Evolutionary conservation across 208 protist genomes (phyloP), one percentile per base, ranked within the genome.

Genomic region (Wallacemonas collosoma): DNA sequence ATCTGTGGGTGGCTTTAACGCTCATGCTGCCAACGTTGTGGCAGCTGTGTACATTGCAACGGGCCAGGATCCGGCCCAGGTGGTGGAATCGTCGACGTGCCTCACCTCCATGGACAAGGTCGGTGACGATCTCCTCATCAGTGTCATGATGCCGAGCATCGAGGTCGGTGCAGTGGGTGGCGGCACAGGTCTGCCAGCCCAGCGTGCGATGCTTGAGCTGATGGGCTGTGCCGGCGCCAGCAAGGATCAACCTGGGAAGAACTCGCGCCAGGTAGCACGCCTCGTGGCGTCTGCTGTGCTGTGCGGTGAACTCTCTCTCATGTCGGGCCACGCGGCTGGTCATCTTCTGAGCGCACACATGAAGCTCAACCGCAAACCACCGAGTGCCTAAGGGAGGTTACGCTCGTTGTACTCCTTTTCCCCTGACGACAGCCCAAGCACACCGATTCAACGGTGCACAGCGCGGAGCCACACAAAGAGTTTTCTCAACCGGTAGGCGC

Each of bases 161-260:
- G 99, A 99, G 81, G 98, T 99, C 39, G 99, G 98, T 54, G 98
- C 97, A 11, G 95, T 99, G 43, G 99, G 99, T 57, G 99, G 99
- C 53, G 99, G 99, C 44, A 99, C 98, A 5, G 79, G 88, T 26
- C 84, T 99, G 8, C 75, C 83, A 3, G 88, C 97, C 3, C 98
- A 99, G 88, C 57, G 79, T 6, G 89, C 95, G 0, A 94, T 97
- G 73, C 87, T 99, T n/a, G 87, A 98, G 47, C 66, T 99, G 41
- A 86, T 99, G 44, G 93, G 93, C 43, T 94, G 97, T 43, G 86
- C 81, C 8, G 98, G 96, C 12, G 76, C 96, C 0, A 91, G 93
- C 68, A 75, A 82, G 50, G 87, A 88, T 4, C 73, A 80, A 38
- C 97, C 98, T 15, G 98, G 98, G 47, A 72, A 68, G 1, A 97